Evolutionary conservation across 1,284 basidiomycete genomes (phyloP).

Genomic region (Ustilago esculenta): DNA sequence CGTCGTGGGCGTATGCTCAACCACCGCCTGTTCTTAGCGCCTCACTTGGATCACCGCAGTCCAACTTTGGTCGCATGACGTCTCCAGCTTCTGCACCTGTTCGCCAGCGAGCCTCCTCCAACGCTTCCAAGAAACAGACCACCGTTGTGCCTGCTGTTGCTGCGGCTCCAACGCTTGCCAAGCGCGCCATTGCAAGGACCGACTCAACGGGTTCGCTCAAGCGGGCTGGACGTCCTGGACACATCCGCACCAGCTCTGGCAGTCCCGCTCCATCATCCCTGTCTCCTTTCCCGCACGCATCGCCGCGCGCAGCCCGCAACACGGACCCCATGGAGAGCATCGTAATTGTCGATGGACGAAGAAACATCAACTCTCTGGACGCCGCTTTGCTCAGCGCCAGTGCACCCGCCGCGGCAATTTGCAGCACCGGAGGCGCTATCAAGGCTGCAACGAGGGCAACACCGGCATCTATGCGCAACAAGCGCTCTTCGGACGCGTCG

Average conservation of each 20-base stretch:
- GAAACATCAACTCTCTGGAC: conserved; percentile 47
- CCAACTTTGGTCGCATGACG: conserved; percentile 14
- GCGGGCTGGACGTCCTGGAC: conserved; percentile 24
- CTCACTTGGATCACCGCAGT: conserved; percentile 34
- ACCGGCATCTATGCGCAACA: conserved; percentile 26
- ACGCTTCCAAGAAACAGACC: conserved; percentile 22
- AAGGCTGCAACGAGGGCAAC: conserved; percentile 1
- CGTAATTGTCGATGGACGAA: conserved; percentile 31
- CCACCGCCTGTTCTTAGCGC: conserved; percentile 42
- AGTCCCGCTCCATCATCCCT: conserved; percentile 62
- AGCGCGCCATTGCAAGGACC: conserved; percentile 50
- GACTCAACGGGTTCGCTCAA: conserved; percentile 45
- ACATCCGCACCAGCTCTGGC: conserved; percentile 44
- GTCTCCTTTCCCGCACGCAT: conserved; percentile 64
- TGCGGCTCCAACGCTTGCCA: conserved; percentile 48
- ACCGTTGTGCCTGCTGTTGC: conserved; percentile 16
- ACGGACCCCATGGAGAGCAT: conserved; percentile 39
- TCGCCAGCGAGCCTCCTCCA: conserved; percentile 21
- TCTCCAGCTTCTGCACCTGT: conserved; percentile 4
- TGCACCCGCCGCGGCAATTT: conserved; percentile 41
- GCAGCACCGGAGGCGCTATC: neutral
- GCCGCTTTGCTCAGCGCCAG: conserved; percentile 54
- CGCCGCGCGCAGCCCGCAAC: conserved; percentile 30
- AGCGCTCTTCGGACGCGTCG: conserved; percentile 29
- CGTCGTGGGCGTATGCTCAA: conserved; percentile 37